phyloP scores from a whole-genome alignment of 257 asterid species.

The Solanum raphanifolium region DNA sequence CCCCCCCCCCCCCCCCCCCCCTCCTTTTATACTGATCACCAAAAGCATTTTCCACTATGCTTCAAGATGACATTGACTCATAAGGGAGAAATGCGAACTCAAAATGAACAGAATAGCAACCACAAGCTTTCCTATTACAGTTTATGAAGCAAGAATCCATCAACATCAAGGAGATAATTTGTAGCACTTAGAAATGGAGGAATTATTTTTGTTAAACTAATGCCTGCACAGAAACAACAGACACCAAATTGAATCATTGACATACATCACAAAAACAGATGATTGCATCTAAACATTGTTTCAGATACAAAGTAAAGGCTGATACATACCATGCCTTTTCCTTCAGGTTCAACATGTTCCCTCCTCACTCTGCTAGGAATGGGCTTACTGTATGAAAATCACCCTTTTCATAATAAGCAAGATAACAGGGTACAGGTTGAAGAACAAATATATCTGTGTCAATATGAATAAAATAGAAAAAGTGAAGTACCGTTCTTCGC shows the following conservation, averaged over 20 bases:
- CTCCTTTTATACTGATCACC: neutral
- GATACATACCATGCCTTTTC: slow-evolving; percentile 45
- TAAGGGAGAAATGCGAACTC: neutral
- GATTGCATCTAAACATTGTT: neutral
- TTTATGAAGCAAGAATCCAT: neutral
- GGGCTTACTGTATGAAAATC: slow-evolving; percentile 9
- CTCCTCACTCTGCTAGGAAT: slow-evolving; percentile 34
- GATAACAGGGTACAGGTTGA: neutral
- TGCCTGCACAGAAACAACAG: neutral
- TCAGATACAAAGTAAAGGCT: neutral
- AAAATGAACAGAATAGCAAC: neutral
- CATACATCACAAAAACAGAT: neutral
- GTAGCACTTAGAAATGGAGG: neutral
- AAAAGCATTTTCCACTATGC: neutral
- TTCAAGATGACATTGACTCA: neutral
- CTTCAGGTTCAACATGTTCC: slow-evolving; percentile 58
- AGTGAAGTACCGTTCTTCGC: slow-evolving; percentile 21
- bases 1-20: too few relatives aligned
- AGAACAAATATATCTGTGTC: neutral
- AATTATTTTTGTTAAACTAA: neutral
- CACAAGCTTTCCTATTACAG: neutral
- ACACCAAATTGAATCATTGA: neutral
- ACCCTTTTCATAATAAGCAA: neutral
- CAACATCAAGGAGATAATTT: neutral
- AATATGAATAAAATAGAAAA: neutral